Evolutionary conservation across 495 filamentous ascomycete genomes (phyloP), one percentile per base, ranked within the genome.

Genomic region (Hypoxylon perforatum): DNA sequence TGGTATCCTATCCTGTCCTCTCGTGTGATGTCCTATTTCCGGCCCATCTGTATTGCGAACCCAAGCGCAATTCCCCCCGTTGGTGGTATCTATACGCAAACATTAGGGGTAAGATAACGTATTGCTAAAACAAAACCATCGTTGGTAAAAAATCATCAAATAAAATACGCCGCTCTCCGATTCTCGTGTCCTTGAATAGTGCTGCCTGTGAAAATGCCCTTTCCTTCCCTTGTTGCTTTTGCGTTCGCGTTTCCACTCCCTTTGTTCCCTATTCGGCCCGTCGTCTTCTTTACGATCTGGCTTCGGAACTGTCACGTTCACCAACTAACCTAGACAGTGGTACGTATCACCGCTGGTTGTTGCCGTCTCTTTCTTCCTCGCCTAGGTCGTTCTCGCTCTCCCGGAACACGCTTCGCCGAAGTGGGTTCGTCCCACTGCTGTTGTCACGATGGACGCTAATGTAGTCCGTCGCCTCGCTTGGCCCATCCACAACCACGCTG

Each of bases 381-480:
- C 67, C 71, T 52, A 80, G 51, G 44, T 77, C 78, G 17, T 69
- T 75, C 36, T 65, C 28, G 38, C 73, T 61, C 67, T 81, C 78
- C 14, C 49, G 63, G 49, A 81, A 81, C n/a, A 77, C 57, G 50
- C 78, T 81, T 44, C 52, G 68, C 44, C 78, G 57, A 46, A 68
- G 38, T 39, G 70, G 71, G 39, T 61, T 73, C n/a, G 42, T 12
- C 23, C 47, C 25, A 52, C 35, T 22, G 30, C 25, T 47, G 46
- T 11, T n/a, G 28, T 14, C 61, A 46, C 38, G 39, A 17, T 42
- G 39, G 39, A 63, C 58, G 18, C 60, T 69, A 2, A 78, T 8
- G 54, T 78, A 79, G 49, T 78, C 76, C 2, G 33, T 33, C 0
- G 51, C 57, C 2, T 66, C 61, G 36, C 17, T 21, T 5, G 33